These are phyloP conservation scores for Cicer yamashitae DNA, from an alignment of 306 rosid species.

Conservation along the genomic window DNA sequence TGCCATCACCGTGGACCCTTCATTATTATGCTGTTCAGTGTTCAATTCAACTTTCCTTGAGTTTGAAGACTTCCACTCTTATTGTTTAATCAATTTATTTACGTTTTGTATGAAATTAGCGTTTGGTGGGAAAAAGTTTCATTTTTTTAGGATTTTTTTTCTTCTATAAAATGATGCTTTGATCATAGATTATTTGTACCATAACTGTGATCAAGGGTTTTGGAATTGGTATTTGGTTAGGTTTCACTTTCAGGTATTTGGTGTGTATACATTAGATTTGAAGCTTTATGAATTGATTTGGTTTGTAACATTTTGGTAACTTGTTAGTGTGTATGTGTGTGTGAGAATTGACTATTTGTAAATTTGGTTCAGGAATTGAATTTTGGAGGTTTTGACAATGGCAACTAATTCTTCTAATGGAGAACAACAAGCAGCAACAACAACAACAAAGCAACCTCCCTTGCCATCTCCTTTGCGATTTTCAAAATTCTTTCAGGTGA, in stretches of 20 bases:
- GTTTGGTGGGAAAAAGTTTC: conserved; percentile 52
- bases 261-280: background rate
- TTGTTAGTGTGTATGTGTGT: background rate
- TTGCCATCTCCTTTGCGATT: conserved; percentile 86
- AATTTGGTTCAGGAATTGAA: conserved; percentile 46
- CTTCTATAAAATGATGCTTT: conserved; percentile 48
- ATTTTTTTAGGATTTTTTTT: background rate
- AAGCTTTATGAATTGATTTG: conserved; percentile 28
- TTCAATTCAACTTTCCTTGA: conserved; percentile 52
- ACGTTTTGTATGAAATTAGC: conserved; percentile 10
- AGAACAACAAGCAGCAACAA: conserved; percentile 47
- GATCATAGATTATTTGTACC: conserved; percentile 44
- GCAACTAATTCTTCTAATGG: conserved; percentile 73
- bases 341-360: conserved; percentile 34
- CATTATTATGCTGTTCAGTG: conserved; percentile 42
- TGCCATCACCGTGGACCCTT: conserved; percentile 39
- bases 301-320: background rate
- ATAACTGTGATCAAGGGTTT: conserved; percentile 43
- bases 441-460: conserved; percentile 78
- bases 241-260: conserved; percentile 26
- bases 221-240: conserved; percentile 37
- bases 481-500: conserved; percentile 92
- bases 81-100: background rate
- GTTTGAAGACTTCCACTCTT: conserved; percentile 49
- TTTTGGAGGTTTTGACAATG: conserved; percentile 49